Evolutionary conservation across 805 yeast genomes (phyloP).

Genomic region (Blastobotrys muscicola): DNA sequence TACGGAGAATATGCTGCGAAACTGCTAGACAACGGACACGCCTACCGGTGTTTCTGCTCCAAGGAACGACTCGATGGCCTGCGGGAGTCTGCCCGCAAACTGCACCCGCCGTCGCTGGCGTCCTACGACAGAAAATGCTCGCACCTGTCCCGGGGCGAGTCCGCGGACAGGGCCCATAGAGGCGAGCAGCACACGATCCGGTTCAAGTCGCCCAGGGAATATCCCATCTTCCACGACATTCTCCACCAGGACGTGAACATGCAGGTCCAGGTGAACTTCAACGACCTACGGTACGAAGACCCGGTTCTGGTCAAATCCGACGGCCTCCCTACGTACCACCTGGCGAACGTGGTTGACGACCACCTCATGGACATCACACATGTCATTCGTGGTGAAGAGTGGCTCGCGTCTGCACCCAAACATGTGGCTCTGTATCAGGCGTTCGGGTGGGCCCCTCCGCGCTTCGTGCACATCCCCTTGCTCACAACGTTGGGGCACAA

Average conservation of each 20-base stretch:
- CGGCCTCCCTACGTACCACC: constrained; percentile 90
- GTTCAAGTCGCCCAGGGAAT: constrained; percentile 63
- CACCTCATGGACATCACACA: constrained; percentile 88
- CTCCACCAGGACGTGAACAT: constrained; percentile 68
- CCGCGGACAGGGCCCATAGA: constrained; percentile 25
- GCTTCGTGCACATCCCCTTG: constrained; percentile 82
- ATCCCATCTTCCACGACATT: constrained; percentile 60
- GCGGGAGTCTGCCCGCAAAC: constrained; percentile 59
- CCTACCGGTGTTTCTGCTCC: constrained; percentile 82
- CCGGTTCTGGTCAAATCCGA: constrained; percentile 87
- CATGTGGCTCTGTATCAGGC: constrained; percentile 82
- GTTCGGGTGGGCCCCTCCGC: constrained; percentile 77
- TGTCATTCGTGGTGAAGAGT: constrained; percentile 95
- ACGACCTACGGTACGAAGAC: constrained; percentile 78
- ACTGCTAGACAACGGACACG: constrained; percentile 55
- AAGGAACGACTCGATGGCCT: constrained; percentile 63
- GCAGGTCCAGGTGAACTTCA: constrained; percentile 67
- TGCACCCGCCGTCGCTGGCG: constrained; percentile 84
- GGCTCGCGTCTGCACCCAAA: constrained; percentile 94
- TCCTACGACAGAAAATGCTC: constrained; percentile 83
- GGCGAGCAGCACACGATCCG: constrained; percentile 48
- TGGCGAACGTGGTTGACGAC: constrained; percentile 94
- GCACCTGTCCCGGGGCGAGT: constrained; percentile 35
- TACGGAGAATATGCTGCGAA: constrained; percentile 51
- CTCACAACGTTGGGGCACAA: constrained; percentile 51